phyloP scores from a whole-genome alignment of 169 alveolate species.

The Cryptosporidium sp. region DNA sequence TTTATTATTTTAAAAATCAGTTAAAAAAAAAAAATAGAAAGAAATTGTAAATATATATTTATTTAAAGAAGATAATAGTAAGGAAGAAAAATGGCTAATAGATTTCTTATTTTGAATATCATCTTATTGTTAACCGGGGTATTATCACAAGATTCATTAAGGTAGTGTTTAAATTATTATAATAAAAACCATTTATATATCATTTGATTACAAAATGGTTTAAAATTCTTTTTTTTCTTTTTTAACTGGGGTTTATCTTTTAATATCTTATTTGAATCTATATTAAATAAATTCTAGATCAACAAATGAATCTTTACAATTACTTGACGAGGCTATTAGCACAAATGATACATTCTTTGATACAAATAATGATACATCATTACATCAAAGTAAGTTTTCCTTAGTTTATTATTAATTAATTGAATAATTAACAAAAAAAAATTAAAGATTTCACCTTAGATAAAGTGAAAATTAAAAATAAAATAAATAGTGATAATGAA shows the following conservation, averaged over 20 bases:
- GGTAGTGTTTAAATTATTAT: constrained; percentile 12
- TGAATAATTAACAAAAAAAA: too few relatives aligned
- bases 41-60: neutral
- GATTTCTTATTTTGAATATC: constrained; percentile 4
- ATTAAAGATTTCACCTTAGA: constrained; percentile 15
- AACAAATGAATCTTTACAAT: constrained; percentile 1
- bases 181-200: too few relatives aligned
- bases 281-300: neutral
- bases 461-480: constrained; percentile 13
- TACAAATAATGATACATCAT: constrained; percentile 7
- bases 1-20: too few relatives aligned
- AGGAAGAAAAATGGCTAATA: neutral
- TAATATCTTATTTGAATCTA: neutral
- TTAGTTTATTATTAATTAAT: neutral
- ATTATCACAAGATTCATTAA: constrained; percentile 24
- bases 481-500: neutral
- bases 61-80: neutral
- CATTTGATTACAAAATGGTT: neutral
- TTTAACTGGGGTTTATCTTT: neutral
- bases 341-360: constrained; percentile 21
- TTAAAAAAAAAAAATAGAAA: neutral
- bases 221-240: too few relatives aligned
- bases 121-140: neutral
- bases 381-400: constrained; percentile 15
- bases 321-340: neutral